Percentiles rank a stretch among this genome's conserved stretches.
Conservation (phyloP, 805 yeast species). For the Myxozyma udenii region DNA sequence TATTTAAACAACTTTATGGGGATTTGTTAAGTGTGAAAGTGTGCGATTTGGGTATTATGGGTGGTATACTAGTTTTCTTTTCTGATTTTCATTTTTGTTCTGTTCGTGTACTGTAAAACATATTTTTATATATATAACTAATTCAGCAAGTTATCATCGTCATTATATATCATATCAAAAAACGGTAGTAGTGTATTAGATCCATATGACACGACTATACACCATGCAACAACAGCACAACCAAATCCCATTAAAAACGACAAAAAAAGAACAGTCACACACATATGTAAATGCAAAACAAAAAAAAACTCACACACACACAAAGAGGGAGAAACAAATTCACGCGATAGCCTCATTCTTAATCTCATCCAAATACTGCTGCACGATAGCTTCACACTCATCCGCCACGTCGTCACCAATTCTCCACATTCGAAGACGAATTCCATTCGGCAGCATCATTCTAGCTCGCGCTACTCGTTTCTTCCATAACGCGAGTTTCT, state of each 20-base stretch:
- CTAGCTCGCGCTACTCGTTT: slow-evolving; percentile 48
- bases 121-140: too few relatives aligned
- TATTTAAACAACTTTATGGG: slow-evolving; percentile 9
- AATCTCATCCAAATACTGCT: slow-evolving; percentile 13
- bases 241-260: not conserved
- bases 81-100: not conserved
- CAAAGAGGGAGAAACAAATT: too few relatives aligned
- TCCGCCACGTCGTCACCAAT: slow-evolving; percentile 43
- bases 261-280: not conserved
- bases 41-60: not conserved
- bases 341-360: slow-evolving; percentile 1
- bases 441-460: slow-evolving; percentile 42
- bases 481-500: slow-evolving; percentile 56
- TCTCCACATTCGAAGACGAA: slow-evolving; percentile 47
- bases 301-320: not conserved
- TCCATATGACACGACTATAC: too few relatives aligned
- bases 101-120: too few relatives aligned
- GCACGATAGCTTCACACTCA: slow-evolving; percentile 33
- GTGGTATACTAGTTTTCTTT: not conserved
- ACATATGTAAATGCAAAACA: not conserved
- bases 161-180: too few relatives aligned
- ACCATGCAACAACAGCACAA: too few relatives aligned
- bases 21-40: not conserved
- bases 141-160: too few relatives aligned
- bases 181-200: too few relatives aligned